A percentile compares a stretch with the other conserved stretches of the same genome.
These are phyloP conservation scores for Naegleria fowleri DNA, from an alignment of 208 protist species.

Conservation along the genomic window DNA sequence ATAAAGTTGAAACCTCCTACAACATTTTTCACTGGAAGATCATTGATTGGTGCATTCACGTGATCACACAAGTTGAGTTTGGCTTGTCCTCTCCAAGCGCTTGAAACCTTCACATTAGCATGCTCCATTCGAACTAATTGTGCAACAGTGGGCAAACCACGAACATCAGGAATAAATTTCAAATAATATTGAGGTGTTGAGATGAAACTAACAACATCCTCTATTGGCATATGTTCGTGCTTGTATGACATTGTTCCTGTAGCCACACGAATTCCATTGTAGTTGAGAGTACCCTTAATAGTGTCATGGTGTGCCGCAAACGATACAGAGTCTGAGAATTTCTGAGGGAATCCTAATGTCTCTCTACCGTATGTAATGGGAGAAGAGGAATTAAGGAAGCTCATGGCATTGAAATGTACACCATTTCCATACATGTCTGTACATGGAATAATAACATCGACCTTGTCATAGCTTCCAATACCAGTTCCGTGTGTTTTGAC, in stretches of 20 bases:
- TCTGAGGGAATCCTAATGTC: neutral
- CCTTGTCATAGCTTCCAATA: neutral
- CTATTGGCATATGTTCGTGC: neutral
- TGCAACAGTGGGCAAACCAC: neutral
- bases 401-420: neutral
- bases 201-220: neutral
- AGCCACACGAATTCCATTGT: neutral
- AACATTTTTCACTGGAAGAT: neutral
- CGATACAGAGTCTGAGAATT: neutral
- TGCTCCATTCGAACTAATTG: neutral
- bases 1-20: neutral
- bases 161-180: neutral
- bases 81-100: neutral
- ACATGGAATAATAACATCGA: neutral
- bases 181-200: neutral
- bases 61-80: neutral
- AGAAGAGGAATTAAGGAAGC: neutral
- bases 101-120: neutral
- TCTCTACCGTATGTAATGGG: neutral
- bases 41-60: neutral
- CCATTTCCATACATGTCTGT: neutral
- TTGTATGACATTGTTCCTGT: neutral
- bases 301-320: neutral
- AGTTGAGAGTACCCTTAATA: neutral
- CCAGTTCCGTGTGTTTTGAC: neutral